These are phyloP conservation scores for Zymoseptoria tritici DNA, from an alignment of 2,329 filamentous ascomycete species.

Conservation along the genomic window DNA sequence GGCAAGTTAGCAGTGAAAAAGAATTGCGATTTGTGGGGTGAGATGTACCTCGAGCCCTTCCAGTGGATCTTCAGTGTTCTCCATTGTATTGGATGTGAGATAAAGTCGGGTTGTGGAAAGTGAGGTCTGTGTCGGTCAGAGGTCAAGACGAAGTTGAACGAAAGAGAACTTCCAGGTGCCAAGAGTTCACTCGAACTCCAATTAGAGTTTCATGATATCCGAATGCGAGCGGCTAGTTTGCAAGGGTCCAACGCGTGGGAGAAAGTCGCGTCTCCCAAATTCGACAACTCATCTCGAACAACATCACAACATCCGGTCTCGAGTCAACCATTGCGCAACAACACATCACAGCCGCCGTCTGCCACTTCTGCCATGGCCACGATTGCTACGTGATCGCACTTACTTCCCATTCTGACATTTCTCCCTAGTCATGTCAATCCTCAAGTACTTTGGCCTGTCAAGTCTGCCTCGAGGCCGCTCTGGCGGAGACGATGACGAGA, in stretches of 20 bases:
- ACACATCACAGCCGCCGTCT: not conserved
- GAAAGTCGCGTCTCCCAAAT: not conserved
- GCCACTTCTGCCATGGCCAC: not conserved
- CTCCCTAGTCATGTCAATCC: not conserved
- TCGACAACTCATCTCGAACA: not conserved
- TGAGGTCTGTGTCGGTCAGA: not conserved
- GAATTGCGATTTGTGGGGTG: not conserved
- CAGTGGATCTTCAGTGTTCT: slow-evolving; percentile 12
- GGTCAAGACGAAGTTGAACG: not conserved
- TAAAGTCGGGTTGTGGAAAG: not conserved
- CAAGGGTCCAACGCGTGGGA: not conserved
- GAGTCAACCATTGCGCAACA: not conserved
- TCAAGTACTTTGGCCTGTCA: not conserved
- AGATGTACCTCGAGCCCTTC: slow-evolving; percentile 16
- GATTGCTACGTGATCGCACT: not conserved
- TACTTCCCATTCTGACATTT: not conserved
- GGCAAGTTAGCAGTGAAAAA: slow-evolving; percentile 1
- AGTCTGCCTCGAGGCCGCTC: not conserved
- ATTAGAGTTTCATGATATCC: not conserved
- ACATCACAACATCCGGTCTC: not conserved
- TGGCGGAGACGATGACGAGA: not conserved
- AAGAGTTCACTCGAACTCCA: not conserved
- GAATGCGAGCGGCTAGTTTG: not conserved
- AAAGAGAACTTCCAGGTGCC: not conserved
- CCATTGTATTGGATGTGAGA: not conserved